Evolutionary conservation across 306 rosid genomes (phyloP).

Genomic region (Trifolium fragiferum): DNA sequence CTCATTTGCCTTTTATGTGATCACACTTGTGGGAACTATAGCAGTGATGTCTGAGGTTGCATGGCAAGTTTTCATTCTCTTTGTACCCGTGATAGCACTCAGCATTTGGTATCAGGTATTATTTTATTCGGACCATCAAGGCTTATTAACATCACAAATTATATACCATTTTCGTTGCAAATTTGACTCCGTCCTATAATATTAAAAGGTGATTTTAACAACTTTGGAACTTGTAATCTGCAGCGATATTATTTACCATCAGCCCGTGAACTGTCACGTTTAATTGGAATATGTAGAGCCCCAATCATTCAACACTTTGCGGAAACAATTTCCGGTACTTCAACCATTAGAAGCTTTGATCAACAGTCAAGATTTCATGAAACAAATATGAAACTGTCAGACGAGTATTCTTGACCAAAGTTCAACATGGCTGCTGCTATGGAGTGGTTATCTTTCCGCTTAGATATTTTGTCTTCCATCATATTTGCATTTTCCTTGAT

Average conservation of each 20-base stretch:
- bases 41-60: conserved; percentile 88
- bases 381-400: conserved; percentile 73
- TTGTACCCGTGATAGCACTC: conserved; percentile 64
- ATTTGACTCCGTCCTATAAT: conserved; percentile 9
- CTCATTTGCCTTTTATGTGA: conserved; percentile 52
- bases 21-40: conserved; percentile 73
- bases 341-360: conserved; percentile 88
- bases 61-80: conserved; percentile 79
- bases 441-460: conserved; percentile 85
- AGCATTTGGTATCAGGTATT: conserved; percentile 81
- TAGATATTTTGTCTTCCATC: conserved; percentile 69
- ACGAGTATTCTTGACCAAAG: conserved; percentile 71
- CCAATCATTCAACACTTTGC: conserved; percentile 86
- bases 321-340: conserved; percentile 80
- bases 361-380: conserved; percentile 76
- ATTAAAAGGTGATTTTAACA: conserved; percentile 12
- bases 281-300: conserved; percentile 83
- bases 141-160: not conserved
- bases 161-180: not conserved
- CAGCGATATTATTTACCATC: conserved; percentile 81
- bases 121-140: not conserved
- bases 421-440: conserved; percentile 69
- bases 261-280: conserved; percentile 81
- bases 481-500: conserved; percentile 72
- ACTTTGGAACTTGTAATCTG: conserved; percentile 36